Evolutionary conservation across 345 rosid genomes (phyloP), one percentile per base, ranked within the genome.

Genomic region (Bruguiera sexangula): DNA sequence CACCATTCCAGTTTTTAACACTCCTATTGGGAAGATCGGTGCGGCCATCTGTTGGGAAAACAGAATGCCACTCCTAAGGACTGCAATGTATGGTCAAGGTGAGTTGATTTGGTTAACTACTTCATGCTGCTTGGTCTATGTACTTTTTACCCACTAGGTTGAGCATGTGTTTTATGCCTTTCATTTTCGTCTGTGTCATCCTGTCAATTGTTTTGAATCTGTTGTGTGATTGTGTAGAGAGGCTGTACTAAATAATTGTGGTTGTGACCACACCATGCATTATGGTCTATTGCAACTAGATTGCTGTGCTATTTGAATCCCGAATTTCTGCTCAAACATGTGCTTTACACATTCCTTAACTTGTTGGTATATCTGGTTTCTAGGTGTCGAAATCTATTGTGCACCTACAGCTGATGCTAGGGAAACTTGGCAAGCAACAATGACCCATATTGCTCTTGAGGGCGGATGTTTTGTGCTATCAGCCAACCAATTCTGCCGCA

Each of bases 41-140:
- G 96, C 95, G 62, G 97, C 95, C 50, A 85, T 94, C 68, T 94
- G 96, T 76, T 94, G 97, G 97, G 96, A 94, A 66, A 94, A 91
- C 70, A 84, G 86, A 79, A 94, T 94, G 97, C 98, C 98, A 13
- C 90, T 93, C 69, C 84, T 89, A 21, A 85, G 97, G 79, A 89
- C 93, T 46, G 98, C 98, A 24, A 84, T 94, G 90, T 94, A 89
- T 82, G 96, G 82, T 59, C 87, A 91, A 89, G 97, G 98, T 88
- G 78, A 69, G 84, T 65, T 29, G 53, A 69, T 48, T 60, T 48
- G 8, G 13, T 48, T n/a, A 18, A 43, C 60, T 22, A 21, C 60
- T 8, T 55, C 29, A 22, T 13, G 30, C 6, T 10, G 4, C 60
- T 22, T 55, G 16, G 11, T 55, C 29, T 55, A 55, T 43, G 15